Evolutionary conservation across 2,329 filamentous ascomycete genomes (phyloP), one percentile per base, ranked within the genome.

Genomic region (Colletotrichum falcatum): DNA sequence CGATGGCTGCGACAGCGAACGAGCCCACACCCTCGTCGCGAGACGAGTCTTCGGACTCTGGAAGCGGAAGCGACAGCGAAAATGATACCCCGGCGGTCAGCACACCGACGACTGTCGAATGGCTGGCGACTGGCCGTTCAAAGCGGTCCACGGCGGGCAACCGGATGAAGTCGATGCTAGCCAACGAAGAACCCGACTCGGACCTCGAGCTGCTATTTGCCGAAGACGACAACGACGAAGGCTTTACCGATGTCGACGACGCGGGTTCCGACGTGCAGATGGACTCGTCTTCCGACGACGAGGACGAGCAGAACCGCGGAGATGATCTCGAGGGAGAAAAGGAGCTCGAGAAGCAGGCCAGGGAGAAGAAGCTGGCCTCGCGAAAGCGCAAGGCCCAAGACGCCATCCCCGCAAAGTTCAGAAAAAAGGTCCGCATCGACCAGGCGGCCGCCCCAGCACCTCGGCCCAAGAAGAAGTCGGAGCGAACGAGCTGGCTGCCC

Each of bases 311-410:
- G 61, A 85, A 91, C 69, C 80, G 82, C 46, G 82, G 80, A 65
- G 87, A 96, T 74, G 94, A 97, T 51, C 80, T 96, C 5, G 93
- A 94, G 66, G 96, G 96, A 42, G 96, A 99, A 82, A 92, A 91
- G 76, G 94, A 97, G 81, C 80, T 99, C 65, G 90, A 96, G 81
- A 91, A 89, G 73, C 89, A 92, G 75, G 94, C 92, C 68, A 91
- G 90, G 74, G 89, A 88, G 70, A 91, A 92, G 75, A 88, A 85
- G 75, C 81, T 86, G 68, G 89, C 87, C 3, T 93, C 86, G 61
- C 83, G 94, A 79, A 97, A 97, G 81, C 90, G 94, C 74, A 97
- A 95, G 77, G 89, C 91, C 1, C 90, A 93, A 76, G 90, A 94
- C 71, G 90, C 89, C 35, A 90, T 94, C 70, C 90, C 92, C 6